Conservation (phyloP, 1,284 basidiomycete species). For the Fistulina hepatica region DNA sequence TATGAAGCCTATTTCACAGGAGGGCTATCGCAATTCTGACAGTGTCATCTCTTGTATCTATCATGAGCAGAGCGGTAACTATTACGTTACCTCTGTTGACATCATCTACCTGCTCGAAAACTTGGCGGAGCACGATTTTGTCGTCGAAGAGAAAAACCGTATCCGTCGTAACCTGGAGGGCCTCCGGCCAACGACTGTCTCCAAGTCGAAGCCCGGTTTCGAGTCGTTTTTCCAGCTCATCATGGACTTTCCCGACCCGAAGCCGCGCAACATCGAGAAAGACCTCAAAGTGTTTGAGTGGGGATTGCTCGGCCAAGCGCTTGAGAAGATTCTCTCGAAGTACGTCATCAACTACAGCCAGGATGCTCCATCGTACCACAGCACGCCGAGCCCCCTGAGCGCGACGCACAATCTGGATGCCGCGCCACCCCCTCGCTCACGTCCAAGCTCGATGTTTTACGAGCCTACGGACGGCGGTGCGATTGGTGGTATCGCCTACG, state of each 20-base stretch:
- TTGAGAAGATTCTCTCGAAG: constrained; percentile 92
- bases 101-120: constrained; percentile 89
- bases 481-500: no score
- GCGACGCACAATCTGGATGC: no score
- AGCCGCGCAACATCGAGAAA: constrained; percentile 95
- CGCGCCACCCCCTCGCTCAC: no score
- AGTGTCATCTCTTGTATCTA: constrained; percentile 85
- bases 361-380: no score
- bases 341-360: no score
- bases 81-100: constrained; percentile 90
- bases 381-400: no score
- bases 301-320: constrained; percentile 66
- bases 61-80: constrained; percentile 66
- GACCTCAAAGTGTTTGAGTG: constrained; percentile 97
- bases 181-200: constrained; percentile 82
- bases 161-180: constrained; percentile 92
- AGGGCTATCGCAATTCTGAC: constrained; percentile 46
- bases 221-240: constrained; percentile 88
- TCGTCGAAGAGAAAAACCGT: constrained; percentile 93
- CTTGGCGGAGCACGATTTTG: constrained; percentile 74
- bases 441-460: no score
- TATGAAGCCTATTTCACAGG: constrained; percentile 48
- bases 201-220: constrained; percentile 72
- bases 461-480: no score
- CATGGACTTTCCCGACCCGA: constrained; percentile 91